Evolutionary conservation across 2,329 filamentous ascomycete genomes (phyloP), one percentile per base, ranked within the genome.

Genomic region (Metarhizium sp.): DNA sequence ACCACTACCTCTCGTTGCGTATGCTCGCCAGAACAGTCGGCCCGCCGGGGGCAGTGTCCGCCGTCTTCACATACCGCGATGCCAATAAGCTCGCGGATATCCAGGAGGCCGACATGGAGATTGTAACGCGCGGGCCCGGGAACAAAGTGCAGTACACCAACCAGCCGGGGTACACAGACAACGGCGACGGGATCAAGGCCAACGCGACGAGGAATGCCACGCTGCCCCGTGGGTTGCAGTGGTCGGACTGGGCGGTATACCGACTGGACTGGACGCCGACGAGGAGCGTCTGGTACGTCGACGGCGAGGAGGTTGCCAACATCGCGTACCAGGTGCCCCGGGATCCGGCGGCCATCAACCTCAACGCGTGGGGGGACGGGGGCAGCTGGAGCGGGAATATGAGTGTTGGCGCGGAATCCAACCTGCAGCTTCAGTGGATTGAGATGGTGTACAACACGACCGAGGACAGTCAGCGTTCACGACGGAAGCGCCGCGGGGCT

Each of bases 341-440:
- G 29, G 76, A 80, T 51, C 69, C 75, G 4, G 76, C 75, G 40
- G 73, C 74, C 53, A 65, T 85, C 51, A 75, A 81, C 34, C 69
- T 85, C 61, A 85, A 85, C 61, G 74, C 80, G 50, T 85, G 82
- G 81, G 78, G 79, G 55, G 77, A 85, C 58, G 81, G 81, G 20
- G 80, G 81, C 4, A 68, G 69, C 50, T 85, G 81, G 81, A 77
- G 76, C 48, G 81, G 81, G 11, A 77, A 80, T 53, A 84, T 86
- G 82, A 74, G 65, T 5, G 63, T 73, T 5, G 70, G 72, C 3
- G 71, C 69, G 11, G 71, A 73, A 48, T 81, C 81, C 0, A 77
- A 74, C 58, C 70, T 85, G 61, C 78, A 85, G 62, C 74, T 86
- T 18, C 78, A 82, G 69, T 85, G 81, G 81, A 76, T 85, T 48